These are phyloP conservation scores for Malus hybrid DNA, from an alignment of 331 rosid species.

Conservation along the genomic window DNA sequence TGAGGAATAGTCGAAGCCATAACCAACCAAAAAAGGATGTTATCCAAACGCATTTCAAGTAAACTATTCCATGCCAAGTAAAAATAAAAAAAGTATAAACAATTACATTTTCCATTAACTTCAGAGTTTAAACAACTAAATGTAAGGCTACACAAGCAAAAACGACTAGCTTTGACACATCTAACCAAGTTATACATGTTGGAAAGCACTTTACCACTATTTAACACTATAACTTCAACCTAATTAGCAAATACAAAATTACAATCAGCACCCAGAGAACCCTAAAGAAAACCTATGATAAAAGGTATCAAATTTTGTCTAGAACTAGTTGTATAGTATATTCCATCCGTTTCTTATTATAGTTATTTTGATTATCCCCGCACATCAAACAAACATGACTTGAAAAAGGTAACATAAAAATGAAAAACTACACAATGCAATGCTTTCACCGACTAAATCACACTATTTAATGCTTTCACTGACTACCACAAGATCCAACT, in stretches of 20 bases:
- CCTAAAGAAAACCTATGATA: background rate
- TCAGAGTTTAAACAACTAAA: background rate
- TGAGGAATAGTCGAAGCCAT: no score
- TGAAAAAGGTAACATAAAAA: background rate
- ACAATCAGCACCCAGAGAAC: background rate
- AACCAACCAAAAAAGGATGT: no score
- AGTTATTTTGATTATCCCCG: background rate
- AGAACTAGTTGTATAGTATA: background rate
- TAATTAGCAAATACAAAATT: background rate
- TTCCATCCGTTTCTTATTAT: background rate
- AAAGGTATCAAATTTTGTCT: background rate
- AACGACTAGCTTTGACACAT: background rate
- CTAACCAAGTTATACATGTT: background rate
- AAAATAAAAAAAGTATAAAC: background rate
- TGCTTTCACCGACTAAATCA: background rate
- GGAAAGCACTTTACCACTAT: background rate
- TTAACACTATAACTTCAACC: background rate
- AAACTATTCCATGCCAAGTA: background rate
- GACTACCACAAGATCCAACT: conserved; percentile 1
- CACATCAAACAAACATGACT: background rate
- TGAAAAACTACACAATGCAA: background rate
- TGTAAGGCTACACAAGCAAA: background rate
- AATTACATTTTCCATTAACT: background rate
- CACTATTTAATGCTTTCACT: background rate
- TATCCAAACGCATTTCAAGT: no score